These are phyloP conservation scores for Drechslerella coelobrocha DNA, from an alignment of 2,329 filamentous ascomycete species.

Conservation along the genomic window DNA sequence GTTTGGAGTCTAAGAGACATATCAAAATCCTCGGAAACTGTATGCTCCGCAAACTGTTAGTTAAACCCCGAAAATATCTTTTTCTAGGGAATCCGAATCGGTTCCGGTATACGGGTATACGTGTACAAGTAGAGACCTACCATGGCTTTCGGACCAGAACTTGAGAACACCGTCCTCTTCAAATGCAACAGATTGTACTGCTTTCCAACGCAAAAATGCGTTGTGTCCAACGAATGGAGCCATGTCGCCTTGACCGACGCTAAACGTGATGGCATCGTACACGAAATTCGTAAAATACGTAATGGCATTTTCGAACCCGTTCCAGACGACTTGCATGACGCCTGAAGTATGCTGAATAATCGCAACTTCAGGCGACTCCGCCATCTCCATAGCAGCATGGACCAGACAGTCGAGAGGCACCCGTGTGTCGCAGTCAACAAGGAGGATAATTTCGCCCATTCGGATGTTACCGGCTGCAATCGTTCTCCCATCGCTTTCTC, in stretches of 20 bases:
- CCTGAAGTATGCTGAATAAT: constrained; percentile 76
- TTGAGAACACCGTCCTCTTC: constrained; percentile 67
- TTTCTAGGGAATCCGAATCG: too few relatives aligned
- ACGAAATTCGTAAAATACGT: constrained; percentile 82
- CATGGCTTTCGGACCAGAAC: constrained; percentile 77
- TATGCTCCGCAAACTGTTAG: too few relatives aligned
- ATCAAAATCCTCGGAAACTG: constrained; percentile 78
- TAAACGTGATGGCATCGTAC: constrained; percentile 74
- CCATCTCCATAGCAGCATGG: constrained; percentile 75
- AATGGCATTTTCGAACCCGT: constrained; percentile 77
- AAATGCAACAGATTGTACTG: constrained; percentile 67
- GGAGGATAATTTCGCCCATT: constrained; percentile 69
- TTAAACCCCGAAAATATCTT: too few relatives aligned
- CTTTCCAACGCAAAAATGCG: constrained; percentile 74
- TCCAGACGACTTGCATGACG: constrained; percentile 76
- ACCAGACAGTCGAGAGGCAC: constrained; percentile 72
- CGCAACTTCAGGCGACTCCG: constrained; percentile 71
- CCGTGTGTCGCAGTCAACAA: constrained; percentile 74
- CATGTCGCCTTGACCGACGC: constrained; percentile 73
- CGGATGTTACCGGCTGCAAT: constrained; percentile 69
- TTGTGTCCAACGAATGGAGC: constrained; percentile 81
- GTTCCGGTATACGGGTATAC: too few relatives aligned
- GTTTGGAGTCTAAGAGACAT: constrained; percentile 75
- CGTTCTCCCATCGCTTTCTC: constrained; percentile 63
- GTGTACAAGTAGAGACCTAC: too few relatives aligned